Conservation (phyloP, 495 filamentous ascomycete genomes). For the Daldinia caldariorum region DNA sequence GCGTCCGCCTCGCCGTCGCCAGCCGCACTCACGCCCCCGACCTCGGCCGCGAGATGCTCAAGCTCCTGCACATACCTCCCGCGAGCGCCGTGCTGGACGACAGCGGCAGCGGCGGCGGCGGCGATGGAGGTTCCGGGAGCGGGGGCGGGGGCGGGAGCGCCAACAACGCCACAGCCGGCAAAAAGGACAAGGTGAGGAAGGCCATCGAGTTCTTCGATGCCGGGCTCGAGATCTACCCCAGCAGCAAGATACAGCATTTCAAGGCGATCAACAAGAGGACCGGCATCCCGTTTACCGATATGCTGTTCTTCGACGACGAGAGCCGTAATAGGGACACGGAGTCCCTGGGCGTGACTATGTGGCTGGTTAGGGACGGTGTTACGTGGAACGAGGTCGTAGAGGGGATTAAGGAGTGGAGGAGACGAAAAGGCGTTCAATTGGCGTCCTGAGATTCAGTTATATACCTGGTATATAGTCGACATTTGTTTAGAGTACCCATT, state of each 20-base stretch:
- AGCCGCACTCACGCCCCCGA: slow-evolving; percentile 86
- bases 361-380: slow-evolving; percentile 81
- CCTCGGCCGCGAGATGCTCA: slow-evolving; percentile 81
- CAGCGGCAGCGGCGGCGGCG: too few species aligned
- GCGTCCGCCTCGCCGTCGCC: slow-evolving; percentile 77
- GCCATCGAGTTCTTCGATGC: slow-evolving; percentile 82
- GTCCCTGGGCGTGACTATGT: slow-evolving; percentile 83
- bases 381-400: slow-evolving; percentile 80
- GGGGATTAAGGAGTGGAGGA: slow-evolving; percentile 85
- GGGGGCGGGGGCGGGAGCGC: slow-evolving; percentile 7
- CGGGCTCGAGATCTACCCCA: slow-evolving; percentile 88
- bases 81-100: slow-evolving; percentile 40
- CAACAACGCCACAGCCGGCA: too few species aligned
- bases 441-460: not conserved
- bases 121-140: slow-evolving; percentile 2
- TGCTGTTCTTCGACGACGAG: slow-evolving; percentile 98
- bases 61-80: slow-evolving; percentile 72
- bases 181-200: slow-evolving; percentile 56
- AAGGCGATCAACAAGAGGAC: slow-evolving; percentile 72
- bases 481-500: not conserved
- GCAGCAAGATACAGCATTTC: slow-evolving; percentile 87
- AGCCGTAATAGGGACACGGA: slow-evolving; percentile 85
- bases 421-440: slow-evolving; percentile 62
- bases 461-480: too few species aligned
- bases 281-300: slow-evolving; percentile 76